Evolutionary conservation across 306 rosid genomes (phyloP).

Genomic region (Castanopsis chinensis): DNA sequence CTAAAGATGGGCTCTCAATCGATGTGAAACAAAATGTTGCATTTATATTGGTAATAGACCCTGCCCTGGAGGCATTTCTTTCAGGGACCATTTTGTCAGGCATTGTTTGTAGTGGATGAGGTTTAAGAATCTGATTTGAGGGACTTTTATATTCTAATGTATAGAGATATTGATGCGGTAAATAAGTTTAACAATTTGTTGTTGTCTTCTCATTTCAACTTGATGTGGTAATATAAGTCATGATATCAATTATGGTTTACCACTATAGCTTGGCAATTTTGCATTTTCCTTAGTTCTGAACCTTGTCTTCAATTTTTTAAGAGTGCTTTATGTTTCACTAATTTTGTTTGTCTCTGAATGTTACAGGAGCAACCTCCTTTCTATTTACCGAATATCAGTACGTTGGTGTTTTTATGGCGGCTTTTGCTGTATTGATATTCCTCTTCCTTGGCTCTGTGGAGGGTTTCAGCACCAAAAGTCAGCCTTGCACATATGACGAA

Average conservation of each 20-base stretch:
- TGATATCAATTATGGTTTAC: neutral
- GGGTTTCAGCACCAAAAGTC: constrained; percentile 80
- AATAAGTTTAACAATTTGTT: neutral
- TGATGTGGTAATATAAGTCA: neutral
- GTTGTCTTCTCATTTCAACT: neutral
- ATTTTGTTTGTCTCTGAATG: constrained; percentile 22
- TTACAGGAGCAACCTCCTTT: constrained; percentile 90
- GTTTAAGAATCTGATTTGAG: neutral
- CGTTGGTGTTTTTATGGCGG: constrained; percentile 81
- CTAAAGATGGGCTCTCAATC: neutral
- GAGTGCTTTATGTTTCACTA: constrained; percentile 15
- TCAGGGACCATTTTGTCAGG: neutral
- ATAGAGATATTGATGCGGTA: neutral
- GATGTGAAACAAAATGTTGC: neutral
- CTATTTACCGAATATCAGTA: constrained; percentile 82
- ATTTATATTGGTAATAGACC: neutral
- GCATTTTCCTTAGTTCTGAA: neutral
- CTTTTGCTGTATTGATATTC: constrained; percentile 82
- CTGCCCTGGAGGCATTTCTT: neutral
- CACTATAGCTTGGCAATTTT: neutral
- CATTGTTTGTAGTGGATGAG: neutral
- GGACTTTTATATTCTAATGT: neutral
- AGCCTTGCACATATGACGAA: constrained; percentile 59
- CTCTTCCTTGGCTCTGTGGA: constrained; percentile 94
- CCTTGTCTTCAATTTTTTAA: neutral